Percentiles rank a stretch among this genome's conserved stretches.
Conservation (phyloP, 176 grass and related monocot species). For the Leersia perrieri region DNA sequence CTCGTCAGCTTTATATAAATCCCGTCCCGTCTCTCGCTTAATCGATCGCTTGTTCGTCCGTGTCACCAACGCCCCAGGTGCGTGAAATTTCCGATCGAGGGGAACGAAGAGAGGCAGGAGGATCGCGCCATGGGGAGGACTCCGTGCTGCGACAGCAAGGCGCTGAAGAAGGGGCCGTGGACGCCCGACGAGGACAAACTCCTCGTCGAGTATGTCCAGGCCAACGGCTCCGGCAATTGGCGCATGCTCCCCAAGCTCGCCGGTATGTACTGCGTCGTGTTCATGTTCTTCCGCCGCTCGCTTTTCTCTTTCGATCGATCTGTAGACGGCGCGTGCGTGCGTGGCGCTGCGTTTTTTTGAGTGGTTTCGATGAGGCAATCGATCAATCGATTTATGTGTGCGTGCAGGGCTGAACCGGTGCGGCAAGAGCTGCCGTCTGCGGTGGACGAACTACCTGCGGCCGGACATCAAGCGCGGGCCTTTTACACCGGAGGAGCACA, state of each 20-base stretch:
- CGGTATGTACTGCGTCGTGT: constrained; percentile 45
- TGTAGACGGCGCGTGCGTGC: neutral
- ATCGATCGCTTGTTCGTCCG: neutral
- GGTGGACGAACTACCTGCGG: constrained; percentile 98
- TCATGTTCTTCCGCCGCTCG: too few relatives aligned
- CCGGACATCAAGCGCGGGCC: constrained; percentile 97
- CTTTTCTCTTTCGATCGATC: neutral
- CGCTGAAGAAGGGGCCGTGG: constrained; percentile 94
- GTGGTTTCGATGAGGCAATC: neutral
- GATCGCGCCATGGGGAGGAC: constrained; percentile 65
- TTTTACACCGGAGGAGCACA: constrained; percentile 86
- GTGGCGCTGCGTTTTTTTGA: too few relatives aligned
- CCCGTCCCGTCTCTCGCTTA: neutral
- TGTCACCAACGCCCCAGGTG: neutral
- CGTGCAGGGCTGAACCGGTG: constrained; percentile 81
- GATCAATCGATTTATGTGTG: neutral
- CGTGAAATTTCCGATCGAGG: neutral
- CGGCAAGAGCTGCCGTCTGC: constrained; percentile 96
- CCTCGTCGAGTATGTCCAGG: constrained; percentile 78
- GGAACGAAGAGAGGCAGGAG: neutral
- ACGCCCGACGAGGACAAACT: constrained; percentile 95
- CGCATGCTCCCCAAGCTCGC: constrained; percentile 89
- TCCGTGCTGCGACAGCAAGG: constrained; percentile 93
- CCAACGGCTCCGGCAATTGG: constrained; percentile 85
- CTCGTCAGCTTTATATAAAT: constrained; percentile 71